Conservation (phyloP, 2,329 filamentous ascomycete genomes). For the Monilinia fructigena region DNA sequence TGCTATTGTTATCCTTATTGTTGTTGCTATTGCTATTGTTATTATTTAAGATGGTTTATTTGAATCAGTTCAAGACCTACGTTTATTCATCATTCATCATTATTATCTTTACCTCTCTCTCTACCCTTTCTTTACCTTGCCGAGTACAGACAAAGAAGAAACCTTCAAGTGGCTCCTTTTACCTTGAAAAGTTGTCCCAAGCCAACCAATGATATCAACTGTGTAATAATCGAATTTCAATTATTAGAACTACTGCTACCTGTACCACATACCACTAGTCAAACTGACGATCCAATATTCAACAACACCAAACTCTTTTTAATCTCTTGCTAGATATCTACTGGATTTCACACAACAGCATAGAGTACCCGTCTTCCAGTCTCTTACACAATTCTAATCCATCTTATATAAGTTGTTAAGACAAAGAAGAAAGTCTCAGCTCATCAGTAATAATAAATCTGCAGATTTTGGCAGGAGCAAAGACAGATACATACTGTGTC, state of each 20-base stretch:
- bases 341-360: neutral
- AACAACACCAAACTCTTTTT: neutral
- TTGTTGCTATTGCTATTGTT: no score
- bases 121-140: no score
- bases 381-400: neutral
- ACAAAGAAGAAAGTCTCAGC: neutral
- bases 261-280: no score
- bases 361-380: neutral
- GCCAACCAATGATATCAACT: slow-evolving; percentile 7
- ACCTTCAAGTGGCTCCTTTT: neutral
- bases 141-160: no score
- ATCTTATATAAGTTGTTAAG: neutral
- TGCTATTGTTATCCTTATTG: no score
- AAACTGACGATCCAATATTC: no score
- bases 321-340: neutral
- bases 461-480: no score
- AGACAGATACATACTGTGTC: neutral
- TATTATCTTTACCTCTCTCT: no score
- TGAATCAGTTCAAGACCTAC: no score
- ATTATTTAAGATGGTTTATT: no score
- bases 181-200: neutral
- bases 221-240: slow-evolving; percentile 18
- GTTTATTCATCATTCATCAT: no score
- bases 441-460: neutral
- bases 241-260: neutral